Base-by-base conservation (phyloP, 257 asterid genomes). In the Penstemon davidsonii region DNA sequence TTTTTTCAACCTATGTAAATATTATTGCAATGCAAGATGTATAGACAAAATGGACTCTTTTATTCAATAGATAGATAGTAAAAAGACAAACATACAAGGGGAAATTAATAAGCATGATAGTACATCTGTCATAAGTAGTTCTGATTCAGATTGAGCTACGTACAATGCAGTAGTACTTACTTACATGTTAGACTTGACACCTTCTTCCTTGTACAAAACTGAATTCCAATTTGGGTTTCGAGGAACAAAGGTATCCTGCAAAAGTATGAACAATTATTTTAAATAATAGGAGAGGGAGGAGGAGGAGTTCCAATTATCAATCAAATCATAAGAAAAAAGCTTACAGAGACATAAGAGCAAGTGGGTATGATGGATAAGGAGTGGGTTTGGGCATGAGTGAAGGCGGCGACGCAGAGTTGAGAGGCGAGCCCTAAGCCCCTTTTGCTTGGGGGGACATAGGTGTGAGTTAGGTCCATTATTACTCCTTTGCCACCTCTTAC, bases 261-360 rank as follows among this genome's bases (percentile, higher is more conserved):
- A 72, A 25, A 61, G 62, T 50, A 8, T 39, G 45, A 62, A 42
- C 63, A 56, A 64, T n/a, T n/a, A n/a, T n/a, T 9, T 0, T 4
- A 15, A 53, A 18, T 5, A 11, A 40, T n/a, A 13, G 52, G 37
- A 41, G n/a, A n/a, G n/a, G n/a, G n/a, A n/a, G n/a, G n/a, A n/a
- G n/a, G n/a, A n/a, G n/a, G 37, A 42, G 5, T 1, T 6, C 10
- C 11, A 49, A 49, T 6, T 5, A 59, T 11, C 33, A 7, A 25
- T 33, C 8, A 7, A 55, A 60, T 39, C 39, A 0, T 4, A 25
- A 36, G 5, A 25, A 37, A 5, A 52, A 55, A 44, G 72, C 92
- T 85, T 74, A 91, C 97, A 46, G 96, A 93, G 79, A 90, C 91
- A 40, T 93, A 93, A 55, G 98, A 90, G 87, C 98, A 90, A 44